These are phyloP conservation scores for Metschnikowia hibisci DNA, from an alignment of 805 yeast species.

Conservation along the genomic window DNA sequence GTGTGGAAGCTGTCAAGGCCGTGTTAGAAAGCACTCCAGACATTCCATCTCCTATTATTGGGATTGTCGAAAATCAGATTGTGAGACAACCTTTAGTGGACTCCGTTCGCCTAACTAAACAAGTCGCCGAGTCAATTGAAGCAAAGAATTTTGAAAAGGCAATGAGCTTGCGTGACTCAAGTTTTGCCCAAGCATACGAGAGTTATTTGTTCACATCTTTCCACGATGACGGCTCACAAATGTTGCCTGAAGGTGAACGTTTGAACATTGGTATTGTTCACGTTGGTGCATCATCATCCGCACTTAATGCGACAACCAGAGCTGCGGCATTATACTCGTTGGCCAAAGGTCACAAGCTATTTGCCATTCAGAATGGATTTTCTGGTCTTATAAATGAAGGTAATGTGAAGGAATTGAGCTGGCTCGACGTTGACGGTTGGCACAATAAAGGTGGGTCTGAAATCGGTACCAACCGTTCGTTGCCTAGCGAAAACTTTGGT, in stretches of 20 bases:
- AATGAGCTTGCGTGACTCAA: conserved; percentile 80
- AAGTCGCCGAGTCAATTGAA: conserved; percentile 87
- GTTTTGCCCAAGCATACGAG: conserved; percentile 59
- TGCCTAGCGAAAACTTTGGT: conserved; percentile 47
- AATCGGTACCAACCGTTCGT: conserved; percentile 70
- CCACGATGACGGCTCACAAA: conserved; percentile 48
- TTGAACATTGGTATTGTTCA: conserved; percentile 66
- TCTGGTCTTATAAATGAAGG: conserved; percentile 65
- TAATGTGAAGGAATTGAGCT: conserved; percentile 52
- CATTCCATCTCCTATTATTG: conserved; percentile 93
- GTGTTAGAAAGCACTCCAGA: conserved; percentile 83
- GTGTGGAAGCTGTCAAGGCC: conserved; percentile 95
- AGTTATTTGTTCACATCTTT: conserved; percentile 57
- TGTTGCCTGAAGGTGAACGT: conserved; percentile 53
- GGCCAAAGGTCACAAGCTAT: conserved; percentile 69
- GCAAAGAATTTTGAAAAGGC: conserved; percentile 80
- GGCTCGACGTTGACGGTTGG: conserved; percentile 75
- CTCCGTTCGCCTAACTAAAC: conserved; percentile 80
- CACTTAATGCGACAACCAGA: conserved; percentile 71
- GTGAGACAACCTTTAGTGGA: conserved; percentile 83
- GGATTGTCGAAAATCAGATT: conserved; percentile 81
- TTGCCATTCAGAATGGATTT: conserved; percentile 73
- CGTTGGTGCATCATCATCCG: conserved; percentile 80
- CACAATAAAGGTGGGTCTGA: conserved; percentile 74
- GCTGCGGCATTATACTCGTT: conserved; percentile 73